A percentile compares a stretch with the other conserved stretches of the same genome.
phyloP scores from a whole-genome alignment of 306 rosid genomes.

The Malus sieversii region DNA sequence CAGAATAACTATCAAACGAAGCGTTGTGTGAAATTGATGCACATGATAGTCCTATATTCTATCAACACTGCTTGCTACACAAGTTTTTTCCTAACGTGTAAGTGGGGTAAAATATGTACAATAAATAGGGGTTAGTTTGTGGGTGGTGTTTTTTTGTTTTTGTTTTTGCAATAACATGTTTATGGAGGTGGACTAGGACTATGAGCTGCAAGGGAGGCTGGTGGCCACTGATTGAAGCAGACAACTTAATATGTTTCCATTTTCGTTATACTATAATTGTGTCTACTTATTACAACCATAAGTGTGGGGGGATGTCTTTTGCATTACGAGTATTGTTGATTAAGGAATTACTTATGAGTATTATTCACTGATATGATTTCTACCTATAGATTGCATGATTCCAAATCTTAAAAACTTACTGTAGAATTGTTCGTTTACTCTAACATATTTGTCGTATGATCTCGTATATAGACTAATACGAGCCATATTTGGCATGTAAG shows the following conservation, averaged over 20 bases:
- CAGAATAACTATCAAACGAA: too few relatives aligned
- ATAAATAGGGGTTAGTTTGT: neutral
- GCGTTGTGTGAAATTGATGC: neutral
- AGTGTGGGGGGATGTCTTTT: neutral
- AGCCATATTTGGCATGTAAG: too few relatives aligned
- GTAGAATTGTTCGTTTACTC: too few relatives aligned
- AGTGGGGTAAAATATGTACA: neutral
- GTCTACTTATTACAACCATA: neutral
- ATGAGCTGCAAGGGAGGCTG: neutral
- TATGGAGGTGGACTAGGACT: neutral
- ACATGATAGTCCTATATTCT: too few relatives aligned
- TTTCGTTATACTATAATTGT: neutral
- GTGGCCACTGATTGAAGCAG: neutral
- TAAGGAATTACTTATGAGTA: too few relatives aligned
- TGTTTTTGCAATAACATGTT: neutral
- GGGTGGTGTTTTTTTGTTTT: neutral
- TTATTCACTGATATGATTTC: too few relatives aligned
- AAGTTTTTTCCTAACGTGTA: neutral
- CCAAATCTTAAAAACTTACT: too few relatives aligned
- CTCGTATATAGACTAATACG: too few relatives aligned
- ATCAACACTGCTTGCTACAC: fast-evolving
- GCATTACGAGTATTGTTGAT: neutral
- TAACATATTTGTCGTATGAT: too few relatives aligned
- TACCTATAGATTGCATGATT: too few relatives aligned
- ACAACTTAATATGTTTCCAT: neutral